Conservation (phyloP, 352 stramenopile species). For the Phytopythium sindhum region DNA sequence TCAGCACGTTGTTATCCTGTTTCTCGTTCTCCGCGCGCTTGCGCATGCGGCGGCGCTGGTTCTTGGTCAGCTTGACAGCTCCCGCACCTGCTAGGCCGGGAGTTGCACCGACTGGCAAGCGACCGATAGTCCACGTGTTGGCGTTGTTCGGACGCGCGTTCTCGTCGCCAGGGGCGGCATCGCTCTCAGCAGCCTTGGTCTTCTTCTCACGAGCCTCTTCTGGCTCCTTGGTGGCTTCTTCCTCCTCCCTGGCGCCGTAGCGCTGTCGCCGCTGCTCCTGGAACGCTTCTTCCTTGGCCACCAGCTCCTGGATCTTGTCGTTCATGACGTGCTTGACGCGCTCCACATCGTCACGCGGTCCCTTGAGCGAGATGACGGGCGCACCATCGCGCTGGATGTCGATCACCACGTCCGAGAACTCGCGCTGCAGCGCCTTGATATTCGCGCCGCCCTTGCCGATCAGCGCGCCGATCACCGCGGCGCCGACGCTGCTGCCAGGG, state of each 20-base stretch:
- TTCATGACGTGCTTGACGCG: conserved; percentile 62
- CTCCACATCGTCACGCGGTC: conserved; percentile 39
- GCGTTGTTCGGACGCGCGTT: conserved; percentile 24
- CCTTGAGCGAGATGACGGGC: conserved; percentile 56
- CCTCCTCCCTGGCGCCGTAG: conserved; percentile 22
- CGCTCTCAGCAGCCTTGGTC: conserved; percentile 18
- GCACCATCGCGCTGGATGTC: conserved; percentile 50
- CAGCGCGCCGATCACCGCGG: conserved; percentile 60
- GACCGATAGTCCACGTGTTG: conserved; percentile 8
- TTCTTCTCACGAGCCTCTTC: conserved; percentile 14
- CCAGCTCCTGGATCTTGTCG: conserved; percentile 66
- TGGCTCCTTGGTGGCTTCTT: conserved; percentile 33
- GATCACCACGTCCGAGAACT: conserved; percentile 58
- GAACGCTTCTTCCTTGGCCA: conserved; percentile 47
- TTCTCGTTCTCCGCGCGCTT: conserved; percentile 80
- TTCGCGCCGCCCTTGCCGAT: conserved; percentile 82
- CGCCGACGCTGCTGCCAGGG: conserved; percentile 17
- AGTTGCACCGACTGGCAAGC: conserved; percentile 34
- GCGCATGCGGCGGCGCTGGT: conserved; percentile 73
- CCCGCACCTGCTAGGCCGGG: conserved; percentile 21
- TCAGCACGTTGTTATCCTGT: conserved; percentile 46
- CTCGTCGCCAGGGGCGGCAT: conserved; percentile 20
- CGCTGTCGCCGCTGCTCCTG: conserved; percentile 28
- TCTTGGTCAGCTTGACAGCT: conserved; percentile 69
- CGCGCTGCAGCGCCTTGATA: conserved; percentile 62